phyloP scores from a whole-genome alignment of 2,329 filamentous ascomycete species.

The Epichloe uncinata region DNA sequence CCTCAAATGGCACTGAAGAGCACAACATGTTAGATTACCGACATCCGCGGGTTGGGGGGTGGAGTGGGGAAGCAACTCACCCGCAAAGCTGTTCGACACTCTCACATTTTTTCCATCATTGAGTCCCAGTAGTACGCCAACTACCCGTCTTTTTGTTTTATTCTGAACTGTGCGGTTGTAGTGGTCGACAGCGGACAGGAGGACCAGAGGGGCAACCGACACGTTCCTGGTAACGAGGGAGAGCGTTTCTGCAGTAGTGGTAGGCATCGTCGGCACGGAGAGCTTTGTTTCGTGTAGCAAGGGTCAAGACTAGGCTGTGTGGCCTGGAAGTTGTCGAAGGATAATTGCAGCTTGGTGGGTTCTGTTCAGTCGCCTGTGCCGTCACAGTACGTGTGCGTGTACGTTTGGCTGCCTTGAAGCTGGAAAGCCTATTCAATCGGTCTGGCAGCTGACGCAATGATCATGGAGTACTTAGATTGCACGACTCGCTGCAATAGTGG shows the following conservation, averaged over 20 bases:
- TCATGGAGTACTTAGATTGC: neutral
- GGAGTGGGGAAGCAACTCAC: slow-evolving; percentile 31
- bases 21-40: slow-evolving; percentile 6
- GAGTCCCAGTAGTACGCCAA: slow-evolving; percentile 87
- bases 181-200: slow-evolving; percentile 96
- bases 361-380: neutral
- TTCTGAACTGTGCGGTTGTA: slow-evolving; percentile 87
- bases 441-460: neutral
- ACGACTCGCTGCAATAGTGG: neutral
- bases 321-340: neutral
- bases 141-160: slow-evolving; percentile 74
- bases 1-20: slow-evolving; percentile 79
- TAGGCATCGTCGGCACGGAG: slow-evolving; percentile 55
- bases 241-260: slow-evolving; percentile 92
- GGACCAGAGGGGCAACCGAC: slow-evolving; percentile 92
- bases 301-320: neutral
- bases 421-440: neutral
- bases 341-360: neutral
- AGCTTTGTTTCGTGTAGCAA: neutral
- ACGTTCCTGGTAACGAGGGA: slow-evolving; percentile 90
- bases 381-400: neutral
- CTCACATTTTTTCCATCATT: slow-evolving; percentile 94
- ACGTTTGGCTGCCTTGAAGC: slow-evolving; percentile 2
- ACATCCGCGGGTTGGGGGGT: neutral
- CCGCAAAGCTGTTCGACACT: slow-evolving; percentile 97